A percentile compares a stretch with the other conserved stretches of the same genome.
These are phyloP conservation scores for Sungouiozyma intestinalis DNA, from an alignment of 805 yeast genomes.

Conservation along the genomic window DNA sequence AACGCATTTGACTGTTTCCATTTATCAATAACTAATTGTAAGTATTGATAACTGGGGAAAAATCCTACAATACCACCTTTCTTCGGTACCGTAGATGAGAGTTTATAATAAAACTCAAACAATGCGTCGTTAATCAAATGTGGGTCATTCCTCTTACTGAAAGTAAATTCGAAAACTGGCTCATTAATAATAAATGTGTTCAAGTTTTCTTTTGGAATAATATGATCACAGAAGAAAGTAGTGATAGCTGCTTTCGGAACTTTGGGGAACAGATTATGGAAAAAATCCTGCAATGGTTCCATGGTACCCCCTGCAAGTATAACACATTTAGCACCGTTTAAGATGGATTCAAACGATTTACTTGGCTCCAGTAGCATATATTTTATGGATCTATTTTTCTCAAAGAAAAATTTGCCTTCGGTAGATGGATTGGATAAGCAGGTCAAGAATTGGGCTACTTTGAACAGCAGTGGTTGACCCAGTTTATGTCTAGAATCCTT, in stretches of 20 bases:
- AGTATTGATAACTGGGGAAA: slow-evolving; percentile 74
- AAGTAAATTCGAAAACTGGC: slow-evolving; percentile 53
- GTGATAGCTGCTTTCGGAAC: slow-evolving; percentile 33
- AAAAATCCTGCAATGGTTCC: slow-evolving; percentile 76
- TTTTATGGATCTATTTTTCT: slow-evolving; percentile 33
- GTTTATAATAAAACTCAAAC: slow-evolving; percentile 27
- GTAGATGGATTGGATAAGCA: slow-evolving; percentile 61
- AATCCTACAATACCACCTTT: slow-evolving; percentile 67
- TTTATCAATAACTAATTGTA: slow-evolving; percentile 36
- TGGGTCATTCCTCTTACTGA: slow-evolving; percentile 43
- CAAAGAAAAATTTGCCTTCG: slow-evolving; percentile 72
- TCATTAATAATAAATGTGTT: slow-evolving; percentile 43
- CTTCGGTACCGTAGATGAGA: slow-evolving; percentile 36
- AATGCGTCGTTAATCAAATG: slow-evolving; percentile 36
- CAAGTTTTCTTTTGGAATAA: slow-evolving; percentile 63
- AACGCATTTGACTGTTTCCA: slow-evolving; percentile 42
- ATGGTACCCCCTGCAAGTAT: slow-evolving; percentile 90
- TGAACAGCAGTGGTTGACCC: slow-evolving; percentile 48
- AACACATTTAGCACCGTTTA: slow-evolving; percentile 56
- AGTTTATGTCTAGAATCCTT: too few species aligned
- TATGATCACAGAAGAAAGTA: slow-evolving; percentile 69
- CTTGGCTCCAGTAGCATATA: slow-evolving; percentile 78
- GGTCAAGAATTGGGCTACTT: slow-evolving; percentile 52
- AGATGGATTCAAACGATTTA: slow-evolving; percentile 52
- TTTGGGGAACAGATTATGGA: slow-evolving; percentile 55